Base-by-base conservation (phyloP, 306 rosid genomes). In the Senna siamea region DNA sequence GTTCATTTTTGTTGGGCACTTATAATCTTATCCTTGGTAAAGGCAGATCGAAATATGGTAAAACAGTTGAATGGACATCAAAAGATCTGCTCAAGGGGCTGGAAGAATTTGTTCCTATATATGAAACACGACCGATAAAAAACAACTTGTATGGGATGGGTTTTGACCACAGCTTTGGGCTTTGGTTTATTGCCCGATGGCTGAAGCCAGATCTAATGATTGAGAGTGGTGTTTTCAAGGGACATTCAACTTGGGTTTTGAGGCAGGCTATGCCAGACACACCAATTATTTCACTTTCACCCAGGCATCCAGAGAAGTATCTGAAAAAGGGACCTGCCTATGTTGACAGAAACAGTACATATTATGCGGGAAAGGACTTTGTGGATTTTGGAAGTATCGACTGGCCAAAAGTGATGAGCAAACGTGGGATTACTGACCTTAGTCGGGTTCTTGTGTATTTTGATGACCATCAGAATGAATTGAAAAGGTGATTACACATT, bases 1-100 rank as follows among this genome's bases (percentile, higher is more conserved):
- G 55, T 34, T 77, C 22, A 72, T 80, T 68, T 55, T 84, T 70
- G 59, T 66, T 69, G 82, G 85, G 26, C 85, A 76, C 90, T 90
- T 92, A 88, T 92, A 78, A 80, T 79, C 85, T 78, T 80, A 83
- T 90, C 82, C 82, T 92, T 88, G 96, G 84, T 83, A 88, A 95
- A 95, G 99, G 99, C 99, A 95, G 98, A 92, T 80, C 98, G 97
- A 95, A 90, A 95, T 98, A 87, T 44, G 98, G 97, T 74, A 90
- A 87, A 86, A 87, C 87, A 19, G 99, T 92, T 58, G 98, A 88
- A 59, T 95, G 98, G 99, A 90, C 97, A 15, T 66, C 97, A 10
- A 95, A 95, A 86, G 99, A 95, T 82, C 83, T 95, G 79, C 83
- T 88, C 48, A 92, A 87, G 83, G 97, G 81, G 22, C 72, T 95